phyloP scores from a whole-genome alignment of 1,284 basidiomycete species.

The Ustilago trichophora region DNA sequence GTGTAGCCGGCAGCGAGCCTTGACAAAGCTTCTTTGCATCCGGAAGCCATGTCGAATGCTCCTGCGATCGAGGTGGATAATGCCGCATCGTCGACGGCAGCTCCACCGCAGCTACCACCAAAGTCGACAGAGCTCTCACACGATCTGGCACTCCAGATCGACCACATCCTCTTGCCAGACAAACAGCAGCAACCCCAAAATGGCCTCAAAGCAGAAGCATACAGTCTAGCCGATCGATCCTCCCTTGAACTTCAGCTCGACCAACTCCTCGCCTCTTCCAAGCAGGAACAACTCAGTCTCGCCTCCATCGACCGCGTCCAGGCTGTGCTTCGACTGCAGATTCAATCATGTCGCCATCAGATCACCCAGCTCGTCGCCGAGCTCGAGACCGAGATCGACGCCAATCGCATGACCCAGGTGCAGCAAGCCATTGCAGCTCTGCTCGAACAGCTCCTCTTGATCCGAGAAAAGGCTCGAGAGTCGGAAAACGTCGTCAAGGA shows the following conservation, averaged over 20 bases:
- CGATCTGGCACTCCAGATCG: slow-evolving; percentile 34
- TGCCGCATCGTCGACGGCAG: neutral
- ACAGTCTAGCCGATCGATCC: slow-evolving; percentile 21
- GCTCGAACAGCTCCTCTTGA: slow-evolving; percentile 89
- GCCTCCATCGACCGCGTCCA: slow-evolving; percentile 34
- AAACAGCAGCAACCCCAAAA: slow-evolving; percentile 5
- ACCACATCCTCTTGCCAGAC: slow-evolving; percentile 16
- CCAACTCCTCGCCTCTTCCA: slow-evolving; percentile 16
- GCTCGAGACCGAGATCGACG: slow-evolving; percentile 40
- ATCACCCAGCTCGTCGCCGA: slow-evolving; percentile 26
- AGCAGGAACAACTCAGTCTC: slow-evolving; percentile 23
- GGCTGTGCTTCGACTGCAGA: slow-evolving; percentile 27
- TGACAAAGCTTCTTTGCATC: too few species aligned
- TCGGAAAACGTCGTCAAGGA: slow-evolving; percentile 93
- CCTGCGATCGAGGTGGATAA: slow-evolving; percentile 7
- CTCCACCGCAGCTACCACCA: slow-evolving; percentile 11
- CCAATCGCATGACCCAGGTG: slow-evolving; percentile 41
- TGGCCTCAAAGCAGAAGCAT: neutral
- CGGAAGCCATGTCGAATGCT: slow-evolving; percentile 15
- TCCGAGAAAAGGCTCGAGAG: slow-evolving; percentile 78
- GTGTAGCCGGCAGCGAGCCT: too few species aligned
- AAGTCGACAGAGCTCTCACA: slow-evolving; percentile 20
- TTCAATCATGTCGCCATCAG: slow-evolving; percentile 20
- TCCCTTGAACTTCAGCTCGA: slow-evolving; percentile 35
- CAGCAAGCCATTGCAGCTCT: slow-evolving; percentile 68